Conservation (phyloP, 305 asterid genomes). For the Fraxinus floribunda region DNA sequence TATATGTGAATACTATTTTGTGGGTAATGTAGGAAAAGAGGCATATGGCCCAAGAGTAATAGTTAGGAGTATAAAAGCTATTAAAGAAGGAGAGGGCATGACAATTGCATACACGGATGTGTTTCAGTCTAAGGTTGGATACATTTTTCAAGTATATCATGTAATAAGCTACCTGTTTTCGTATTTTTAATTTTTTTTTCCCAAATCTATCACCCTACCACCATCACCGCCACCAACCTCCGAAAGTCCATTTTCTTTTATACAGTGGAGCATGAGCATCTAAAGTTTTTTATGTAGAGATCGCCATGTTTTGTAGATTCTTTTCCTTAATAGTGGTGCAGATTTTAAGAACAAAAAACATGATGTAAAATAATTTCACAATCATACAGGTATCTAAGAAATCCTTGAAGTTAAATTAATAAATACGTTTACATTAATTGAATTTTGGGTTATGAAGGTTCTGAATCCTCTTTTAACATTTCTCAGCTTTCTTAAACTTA, state of each 20-base stretch:
- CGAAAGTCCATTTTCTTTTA: neutral
- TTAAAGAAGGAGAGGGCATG: constrained; percentile 60
- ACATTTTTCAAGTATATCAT: neutral
- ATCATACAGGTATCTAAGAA: neutral
- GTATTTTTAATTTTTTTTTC: neutral
- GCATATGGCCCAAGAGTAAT: constrained; percentile 63
- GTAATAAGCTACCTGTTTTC: neutral
- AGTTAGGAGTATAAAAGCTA: constrained; percentile 59
- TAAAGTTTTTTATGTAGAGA: neutral
- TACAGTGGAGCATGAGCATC: neutral
- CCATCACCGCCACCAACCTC: neutral
- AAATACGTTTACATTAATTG: neutral
- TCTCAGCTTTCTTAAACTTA: neutral
- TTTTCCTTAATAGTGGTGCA: neutral
- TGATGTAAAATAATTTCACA: neutral
- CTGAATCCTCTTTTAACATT: neutral
- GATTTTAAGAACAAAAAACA: neutral
- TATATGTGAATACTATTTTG: constrained; percentile 8
- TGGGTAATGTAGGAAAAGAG: constrained; percentile 39
- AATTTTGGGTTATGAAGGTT: neutral
- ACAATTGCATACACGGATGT: constrained; percentile 74
- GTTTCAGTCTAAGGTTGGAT: constrained; percentile 70
- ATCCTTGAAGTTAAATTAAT: neutral
- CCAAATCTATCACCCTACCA: neutral
- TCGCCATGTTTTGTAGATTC: neutral